A percentile compares a stretch with the other conserved stretches of the same genome.
Conservation (phyloP, 2,329 filamentous ascomycete genomes). For the Bertia moriformis region DNA sequence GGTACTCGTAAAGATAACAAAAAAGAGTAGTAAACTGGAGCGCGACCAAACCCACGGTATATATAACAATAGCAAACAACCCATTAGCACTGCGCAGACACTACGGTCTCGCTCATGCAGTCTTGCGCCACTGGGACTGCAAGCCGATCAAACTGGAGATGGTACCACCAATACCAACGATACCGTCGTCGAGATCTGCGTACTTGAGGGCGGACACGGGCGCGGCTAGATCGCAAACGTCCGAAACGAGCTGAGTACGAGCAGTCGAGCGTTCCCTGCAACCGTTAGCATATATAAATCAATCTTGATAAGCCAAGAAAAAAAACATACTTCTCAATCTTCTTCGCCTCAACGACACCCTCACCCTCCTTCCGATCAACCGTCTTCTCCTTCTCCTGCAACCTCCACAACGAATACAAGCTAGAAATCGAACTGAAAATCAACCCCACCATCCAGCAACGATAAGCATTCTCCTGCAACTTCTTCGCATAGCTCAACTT, state of each 20-base stretch:
- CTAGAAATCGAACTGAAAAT: slow-evolving; percentile 64
- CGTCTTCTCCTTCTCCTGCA: slow-evolving; percentile 55
- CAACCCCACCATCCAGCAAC: slow-evolving; percentile 73
- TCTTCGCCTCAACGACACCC: slow-evolving; percentile 82
- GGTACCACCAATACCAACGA: slow-evolving; percentile 82
- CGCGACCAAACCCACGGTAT: no score
- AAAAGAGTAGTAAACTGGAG: no score
- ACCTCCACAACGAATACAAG: slow-evolving; percentile 60
- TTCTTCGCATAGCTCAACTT: slow-evolving; percentile 54
- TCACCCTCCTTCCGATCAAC: slow-evolving; percentile 78
- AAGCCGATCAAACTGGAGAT: slow-evolving; percentile 80
- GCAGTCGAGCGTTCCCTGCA: slow-evolving; percentile 56
- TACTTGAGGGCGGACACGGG: slow-evolving; percentile 66
- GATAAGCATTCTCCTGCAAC: slow-evolving; percentile 61
- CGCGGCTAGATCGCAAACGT: slow-evolving; percentile 75
- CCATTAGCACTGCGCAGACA: no score
- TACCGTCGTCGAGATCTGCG: slow-evolving; percentile 70
- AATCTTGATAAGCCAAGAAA: neutral
- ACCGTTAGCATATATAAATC: neutral
- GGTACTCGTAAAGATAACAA: no score
- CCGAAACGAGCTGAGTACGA: slow-evolving; percentile 72
- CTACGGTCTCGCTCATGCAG: no score
- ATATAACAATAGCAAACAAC: no score
- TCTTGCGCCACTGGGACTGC: slow-evolving; percentile 84
- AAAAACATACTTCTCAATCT: slow-evolving; percentile 58